A percentile compares a stretch with the other conserved stretches of the same genome.
These are phyloP conservation scores for Termitomyces sp. DNA, from an alignment of 768 basidiomycete genomes.

Conservation along the genomic window DNA sequence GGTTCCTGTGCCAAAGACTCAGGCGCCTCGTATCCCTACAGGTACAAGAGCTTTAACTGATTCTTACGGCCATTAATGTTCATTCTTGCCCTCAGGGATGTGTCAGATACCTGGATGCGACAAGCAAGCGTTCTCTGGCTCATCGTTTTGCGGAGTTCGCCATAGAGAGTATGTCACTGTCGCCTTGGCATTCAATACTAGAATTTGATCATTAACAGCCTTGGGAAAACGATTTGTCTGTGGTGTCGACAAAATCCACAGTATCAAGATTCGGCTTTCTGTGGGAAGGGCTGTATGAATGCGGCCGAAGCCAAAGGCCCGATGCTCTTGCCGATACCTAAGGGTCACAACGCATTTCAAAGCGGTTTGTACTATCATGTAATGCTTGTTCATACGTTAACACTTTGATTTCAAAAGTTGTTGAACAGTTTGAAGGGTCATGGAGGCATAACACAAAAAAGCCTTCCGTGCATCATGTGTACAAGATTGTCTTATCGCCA, in stretches of 20 bases:
- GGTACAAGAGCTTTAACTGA: constrained; percentile 14
- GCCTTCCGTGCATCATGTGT: constrained; percentile 56
- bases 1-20: background rate
- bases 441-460: constrained; percentile 61
- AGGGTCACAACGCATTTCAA: constrained; percentile 58
- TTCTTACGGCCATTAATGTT: background rate
- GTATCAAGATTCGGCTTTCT: constrained; percentile 58
- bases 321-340: constrained; percentile 56
- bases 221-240: constrained; percentile 53
- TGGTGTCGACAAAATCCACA: constrained; percentile 58
- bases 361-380: constrained; percentile 43
- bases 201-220: constrained; percentile 23
- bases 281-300: constrained; percentile 51
- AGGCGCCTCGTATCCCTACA: constrained; percentile 5
- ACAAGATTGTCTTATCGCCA: constrained; percentile 57
- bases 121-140: constrained; percentile 39
- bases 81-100: constrained; percentile 26
- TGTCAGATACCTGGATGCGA: constrained; percentile 55
- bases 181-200: background rate
- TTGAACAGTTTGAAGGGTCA: constrained; percentile 66
- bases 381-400: background rate
- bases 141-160: constrained; percentile 40
- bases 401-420: constrained; percentile 33
- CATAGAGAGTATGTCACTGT: constrained; percentile 42
- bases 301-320: constrained; percentile 55